Percentiles rank a stretch among this genome's conserved stretches.
phyloP scores from a whole-genome alignment of 1,139 yeast genomes.

The Debaryomycetaceae sp. region DNA sequence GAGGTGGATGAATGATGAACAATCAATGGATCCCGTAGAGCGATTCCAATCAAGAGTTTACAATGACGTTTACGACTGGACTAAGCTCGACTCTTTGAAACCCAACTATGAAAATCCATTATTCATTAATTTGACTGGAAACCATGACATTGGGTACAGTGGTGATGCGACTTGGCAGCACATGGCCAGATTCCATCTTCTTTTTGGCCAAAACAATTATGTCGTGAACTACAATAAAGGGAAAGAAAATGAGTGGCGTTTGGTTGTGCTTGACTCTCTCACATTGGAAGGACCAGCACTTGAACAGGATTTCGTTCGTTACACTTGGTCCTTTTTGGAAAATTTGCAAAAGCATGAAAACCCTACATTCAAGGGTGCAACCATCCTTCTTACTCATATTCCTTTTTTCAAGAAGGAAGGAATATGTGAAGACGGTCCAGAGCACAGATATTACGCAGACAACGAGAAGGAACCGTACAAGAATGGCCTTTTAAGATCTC shows the following conservation, averaged over 20 bases:
- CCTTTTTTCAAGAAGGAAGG: conserved; percentile 84
- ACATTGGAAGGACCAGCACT: conserved; percentile 88
- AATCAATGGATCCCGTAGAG: conserved; percentile 36
- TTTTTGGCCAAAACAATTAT: conserved; percentile 83
- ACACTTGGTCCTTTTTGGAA: conserved; percentile 71
- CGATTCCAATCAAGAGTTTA: conserved; percentile 50
- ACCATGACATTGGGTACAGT: conserved; percentile 93
- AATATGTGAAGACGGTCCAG: conserved; percentile 83
- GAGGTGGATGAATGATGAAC: conserved; percentile 38
- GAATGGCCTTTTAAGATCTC: conserved; percentile 72
- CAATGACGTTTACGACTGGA: conserved; percentile 67
- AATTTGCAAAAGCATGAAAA: conserved; percentile 47
- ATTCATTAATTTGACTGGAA: conserved; percentile 83
- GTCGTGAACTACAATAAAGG: conserved; percentile 67
- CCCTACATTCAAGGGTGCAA: conserved; percentile 62
- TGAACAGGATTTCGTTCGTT: conserved; percentile 63
- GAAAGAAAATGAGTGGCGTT: conserved; percentile 69
- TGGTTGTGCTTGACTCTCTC: conserved; percentile 80
- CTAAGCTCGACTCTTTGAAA: conserved; percentile 25
- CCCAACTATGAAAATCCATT: conserved; percentile 48
- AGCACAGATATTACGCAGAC: conserved; percentile 56
- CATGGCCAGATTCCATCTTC: conserved; percentile 66
- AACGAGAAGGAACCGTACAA: conserved; percentile 62
- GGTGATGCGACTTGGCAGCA: conserved; percentile 96
- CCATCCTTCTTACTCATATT: conserved; percentile 82